Conservation (phyloP, 768 basidiomycete genomes). For the Psilocybe tampanensis region DNA sequence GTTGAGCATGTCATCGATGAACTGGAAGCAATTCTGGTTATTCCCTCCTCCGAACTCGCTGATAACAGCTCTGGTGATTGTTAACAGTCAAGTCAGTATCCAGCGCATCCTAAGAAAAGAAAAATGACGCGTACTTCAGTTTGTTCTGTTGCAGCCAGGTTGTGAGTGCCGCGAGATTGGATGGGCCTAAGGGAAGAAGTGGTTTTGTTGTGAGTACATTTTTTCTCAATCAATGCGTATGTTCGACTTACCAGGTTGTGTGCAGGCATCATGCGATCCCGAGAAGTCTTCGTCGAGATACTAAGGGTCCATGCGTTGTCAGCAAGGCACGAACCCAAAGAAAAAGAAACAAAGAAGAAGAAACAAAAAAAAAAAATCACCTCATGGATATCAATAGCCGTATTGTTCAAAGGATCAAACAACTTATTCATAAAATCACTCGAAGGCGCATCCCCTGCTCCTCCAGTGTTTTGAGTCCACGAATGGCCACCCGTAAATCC, state of each 20-base stretch:
- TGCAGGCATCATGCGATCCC: slow-evolving; percentile 42
- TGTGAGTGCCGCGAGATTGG: slow-evolving; percentile 43
- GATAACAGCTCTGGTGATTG: slow-evolving; percentile 38
- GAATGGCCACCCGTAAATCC: slow-evolving; percentile 49
- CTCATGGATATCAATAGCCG: slow-evolving; percentile 51
- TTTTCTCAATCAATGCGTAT: neutral
- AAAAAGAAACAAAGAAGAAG: neutral
- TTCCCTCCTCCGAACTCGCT: slow-evolving; percentile 49
- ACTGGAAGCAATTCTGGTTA: slow-evolving; percentile 44
- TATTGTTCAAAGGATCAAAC: slow-evolving; percentile 41
- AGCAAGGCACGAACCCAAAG: neutral
- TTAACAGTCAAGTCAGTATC: neutral
- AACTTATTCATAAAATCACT: slow-evolving; percentile 45
- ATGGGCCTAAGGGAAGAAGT: slow-evolving; percentile 30
- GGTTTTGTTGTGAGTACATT: neutral
- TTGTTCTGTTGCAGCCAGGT: slow-evolving; percentile 43
- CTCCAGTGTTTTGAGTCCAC: slow-evolving; percentile 40
- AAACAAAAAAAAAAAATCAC: slow-evolving; percentile 14
- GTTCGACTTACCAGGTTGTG: slow-evolving; percentile 37
- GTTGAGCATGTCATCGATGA: slow-evolving; percentile 40
- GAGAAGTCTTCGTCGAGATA: slow-evolving; percentile 44
- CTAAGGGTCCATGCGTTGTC: slow-evolving; percentile 13
- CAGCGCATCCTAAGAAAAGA: neutral
- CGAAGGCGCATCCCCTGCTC: slow-evolving; percentile 37
- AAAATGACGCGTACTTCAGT: slow-evolving; percentile 35